These are phyloP conservation scores for Cordyceps cateniannulata DNA, from an alignment of 2,329 filamentous ascomycete genomes.

Conservation along the genomic window DNA sequence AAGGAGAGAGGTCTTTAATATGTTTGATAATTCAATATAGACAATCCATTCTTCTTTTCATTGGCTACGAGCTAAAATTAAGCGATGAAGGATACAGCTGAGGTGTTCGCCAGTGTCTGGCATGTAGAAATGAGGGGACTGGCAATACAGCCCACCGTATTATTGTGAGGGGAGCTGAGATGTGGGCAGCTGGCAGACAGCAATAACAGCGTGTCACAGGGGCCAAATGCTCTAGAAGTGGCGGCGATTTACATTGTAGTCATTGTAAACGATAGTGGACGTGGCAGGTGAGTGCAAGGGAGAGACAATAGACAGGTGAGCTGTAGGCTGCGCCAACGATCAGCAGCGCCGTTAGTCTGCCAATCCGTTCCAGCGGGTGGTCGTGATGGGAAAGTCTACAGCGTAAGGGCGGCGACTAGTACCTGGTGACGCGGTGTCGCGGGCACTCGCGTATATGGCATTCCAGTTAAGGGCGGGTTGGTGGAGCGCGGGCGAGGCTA, in stretches of 20 bases:
- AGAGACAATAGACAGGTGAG: background rate
- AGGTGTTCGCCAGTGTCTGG: background rate
- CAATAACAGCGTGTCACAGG: background rate
- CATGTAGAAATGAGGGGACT: background rate
- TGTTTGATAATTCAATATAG: background rate
- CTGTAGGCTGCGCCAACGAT: no score
- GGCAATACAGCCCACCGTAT: background rate
- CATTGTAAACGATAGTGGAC: background rate
- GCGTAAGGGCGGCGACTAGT: background rate
- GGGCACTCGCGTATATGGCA: background rate
- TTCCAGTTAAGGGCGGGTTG: constrained; percentile 1
- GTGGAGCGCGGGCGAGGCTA: no score
- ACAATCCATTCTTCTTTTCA: background rate
- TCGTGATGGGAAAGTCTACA: background rate
- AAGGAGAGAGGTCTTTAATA: constrained; percentile 1
- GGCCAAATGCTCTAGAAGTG: no score
- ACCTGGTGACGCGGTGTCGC: no score
- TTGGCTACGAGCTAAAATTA: background rate
- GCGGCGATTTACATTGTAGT: no score
- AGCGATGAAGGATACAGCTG: background rate
- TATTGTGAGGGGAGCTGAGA: background rate
- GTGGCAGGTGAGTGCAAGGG: background rate
- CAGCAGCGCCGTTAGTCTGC: background rate
- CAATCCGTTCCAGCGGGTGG: constrained; percentile 7
- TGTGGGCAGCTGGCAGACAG: background rate